A percentile compares a stretch with the other conserved stretches of the same genome.
phyloP scores from a whole-genome alignment of 192 early-diverging fungal genomes.

The Obelidium mucronatum region DNA sequence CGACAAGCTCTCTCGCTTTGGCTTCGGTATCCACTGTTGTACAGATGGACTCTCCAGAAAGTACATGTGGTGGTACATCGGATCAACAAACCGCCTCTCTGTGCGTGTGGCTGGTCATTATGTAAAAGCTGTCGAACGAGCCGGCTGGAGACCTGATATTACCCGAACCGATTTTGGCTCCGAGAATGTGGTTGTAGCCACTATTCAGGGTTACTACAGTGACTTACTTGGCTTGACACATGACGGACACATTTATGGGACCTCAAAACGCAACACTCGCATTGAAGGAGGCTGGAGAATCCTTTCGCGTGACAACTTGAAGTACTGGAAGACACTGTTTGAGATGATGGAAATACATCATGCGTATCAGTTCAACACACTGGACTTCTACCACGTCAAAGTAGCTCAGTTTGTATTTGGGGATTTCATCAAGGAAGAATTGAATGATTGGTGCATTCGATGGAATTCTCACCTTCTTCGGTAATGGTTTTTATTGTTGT shows the following conservation, averaged over 20 bases:
- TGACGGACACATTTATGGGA: not conserved
- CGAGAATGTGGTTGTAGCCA: not conserved
- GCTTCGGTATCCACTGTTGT: not conserved
- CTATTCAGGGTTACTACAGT: not conserved
- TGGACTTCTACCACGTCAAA: not conserved
- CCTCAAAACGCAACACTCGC: not conserved
- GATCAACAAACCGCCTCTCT: not conserved
- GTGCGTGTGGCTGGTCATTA: not conserved
- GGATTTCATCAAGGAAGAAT: not conserved
- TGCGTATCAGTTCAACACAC: not conserved
- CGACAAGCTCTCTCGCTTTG: not conserved
- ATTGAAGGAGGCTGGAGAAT: not conserved
- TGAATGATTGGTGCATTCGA: not conserved
- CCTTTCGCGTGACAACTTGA: not conserved
- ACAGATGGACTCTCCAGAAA: not conserved
- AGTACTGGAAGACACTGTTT: not conserved
- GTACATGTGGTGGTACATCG: not conserved
- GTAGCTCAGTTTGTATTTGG: not conserved
- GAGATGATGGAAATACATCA: not conserved
- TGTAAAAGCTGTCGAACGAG: not conserved
- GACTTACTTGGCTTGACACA: not conserved
- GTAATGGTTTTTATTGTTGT: not conserved
- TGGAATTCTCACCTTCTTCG: not conserved
- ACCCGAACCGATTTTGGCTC: not conserved
- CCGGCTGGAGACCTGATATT: not conserved